Conservation (phyloP, 495 filamentous ascomycete species). For the Hyaloscypha hepaticicola region DNA sequence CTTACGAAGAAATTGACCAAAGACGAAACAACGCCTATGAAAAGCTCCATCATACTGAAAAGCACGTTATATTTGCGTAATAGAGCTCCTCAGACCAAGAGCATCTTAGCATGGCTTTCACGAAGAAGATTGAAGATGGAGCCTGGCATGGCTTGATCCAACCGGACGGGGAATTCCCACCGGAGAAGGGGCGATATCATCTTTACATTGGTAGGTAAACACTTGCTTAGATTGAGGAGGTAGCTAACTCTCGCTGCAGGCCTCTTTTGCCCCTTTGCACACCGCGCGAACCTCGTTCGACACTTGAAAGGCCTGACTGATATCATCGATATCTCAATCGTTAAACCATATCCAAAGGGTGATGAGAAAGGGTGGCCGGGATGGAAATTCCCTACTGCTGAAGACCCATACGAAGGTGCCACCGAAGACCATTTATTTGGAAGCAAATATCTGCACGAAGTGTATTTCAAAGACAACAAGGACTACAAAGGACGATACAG, state of each 20-base stretch:
- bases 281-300: slow-evolving; percentile 55
- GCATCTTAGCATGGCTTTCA: slow-evolving; percentile 14
- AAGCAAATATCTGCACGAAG: slow-evolving; percentile 57
- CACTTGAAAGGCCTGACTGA: slow-evolving; percentile 54
- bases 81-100: background rate
- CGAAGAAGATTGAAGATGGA: slow-evolving; percentile 23
- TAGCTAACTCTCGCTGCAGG: slow-evolving; percentile 19
- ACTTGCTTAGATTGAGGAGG: background rate
- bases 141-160: slow-evolving; percentile 45
- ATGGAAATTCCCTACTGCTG: slow-evolving; percentile 45
- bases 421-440: slow-evolving; percentile 48
- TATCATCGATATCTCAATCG: slow-evolving; percentile 55
- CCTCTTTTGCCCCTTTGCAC: slow-evolving; percentile 57
- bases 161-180: slow-evolving; percentile 59
- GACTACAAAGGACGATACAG: slow-evolving; percentile 73
- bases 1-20: background rate
- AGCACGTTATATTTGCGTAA: background rate
- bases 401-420: slow-evolving; percentile 55
- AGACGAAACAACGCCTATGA: background rate
- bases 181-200: slow-evolving; percentile 74
- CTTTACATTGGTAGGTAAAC: slow-evolving; percentile 60
- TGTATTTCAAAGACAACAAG: slow-evolving; percentile 69
- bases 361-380: slow-evolving; percentile 47
- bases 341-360: slow-evolving; percentile 42
- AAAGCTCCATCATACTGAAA: background rate